Evolutionary conservation across 2,329 filamentous ascomycete species (phyloP), one percentile per base, ranked within the genome.

Genomic region (Pezizomycotina sp.): DNA sequence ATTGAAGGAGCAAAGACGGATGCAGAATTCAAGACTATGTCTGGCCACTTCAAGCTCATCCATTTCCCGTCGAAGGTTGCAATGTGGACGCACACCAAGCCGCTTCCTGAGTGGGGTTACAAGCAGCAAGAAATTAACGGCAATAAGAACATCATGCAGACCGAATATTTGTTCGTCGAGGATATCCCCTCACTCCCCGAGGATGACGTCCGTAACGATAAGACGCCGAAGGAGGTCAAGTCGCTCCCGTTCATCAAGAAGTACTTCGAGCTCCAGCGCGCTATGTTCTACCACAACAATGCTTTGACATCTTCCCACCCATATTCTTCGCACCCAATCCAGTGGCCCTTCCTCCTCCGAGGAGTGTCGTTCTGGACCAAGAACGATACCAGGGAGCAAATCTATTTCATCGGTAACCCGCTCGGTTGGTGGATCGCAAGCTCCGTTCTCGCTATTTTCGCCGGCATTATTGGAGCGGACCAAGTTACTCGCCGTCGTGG

Each of bases 261-360:
- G 64, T 98, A 86, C 68, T 72, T 93, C 47, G 89, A 98, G 64
- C 69, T 98, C 40, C 89, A 98, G 61, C 74, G 86, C 31, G 82
- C 84, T 52, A 98, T 98, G 84, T 98, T 98, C 69, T 86, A 79
- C 69, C 89, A 98, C 67, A 98, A 98, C 69, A 95, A 84, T 59
- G 86, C 91, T 52, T 65, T 98, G 55, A 98, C 89, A 27, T 91
- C 83, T 62, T 92, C 81, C 56, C 89, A 98, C 58, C 89, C 89
- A 1, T 98, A 98, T 58, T 72, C 89, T 26, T 92, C 82, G 52
- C 77, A 84, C 56, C 89, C 89, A 5, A 89, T 91, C 62, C 81
- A 92, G 55, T 98, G 89, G 89, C 89, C 89, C 1, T 95, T 98
- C 70, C 68, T 98, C 55, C 71, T 98, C 38, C 77, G 89, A 19